Conservation (phyloP, 2,329 filamentous ascomycete species). For the Aspergillus piperis region DNA sequence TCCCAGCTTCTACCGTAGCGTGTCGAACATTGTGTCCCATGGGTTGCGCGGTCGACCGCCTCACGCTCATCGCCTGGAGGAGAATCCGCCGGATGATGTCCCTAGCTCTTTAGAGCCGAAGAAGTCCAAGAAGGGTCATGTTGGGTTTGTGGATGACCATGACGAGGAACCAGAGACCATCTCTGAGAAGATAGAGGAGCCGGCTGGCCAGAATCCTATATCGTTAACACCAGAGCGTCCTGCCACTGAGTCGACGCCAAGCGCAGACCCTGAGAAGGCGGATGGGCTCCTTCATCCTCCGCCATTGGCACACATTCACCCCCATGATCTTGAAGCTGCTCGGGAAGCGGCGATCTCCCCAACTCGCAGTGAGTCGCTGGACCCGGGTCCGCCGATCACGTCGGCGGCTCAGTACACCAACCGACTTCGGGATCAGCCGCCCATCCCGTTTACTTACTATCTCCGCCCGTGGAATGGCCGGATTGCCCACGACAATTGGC, state of each 20-base stretch:
- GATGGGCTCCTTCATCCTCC: constrained; percentile 18
- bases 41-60: constrained; percentile 38
- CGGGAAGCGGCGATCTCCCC: constrained; percentile 26
- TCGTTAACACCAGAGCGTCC: neutral
- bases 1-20: constrained; percentile 35
- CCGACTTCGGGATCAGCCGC: constrained; percentile 65
- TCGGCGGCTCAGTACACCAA: constrained; percentile 64
- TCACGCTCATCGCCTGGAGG: constrained; percentile 22
- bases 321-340: constrained; percentile 34
- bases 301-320: constrained; percentile 8
- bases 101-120: constrained; percentile 20
- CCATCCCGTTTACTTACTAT: constrained; percentile 71
- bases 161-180: constrained; percentile 22
- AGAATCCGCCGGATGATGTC: constrained; percentile 15
- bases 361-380: constrained; percentile 35
- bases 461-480: constrained; percentile 77
- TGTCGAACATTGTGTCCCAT: constrained; percentile 40
- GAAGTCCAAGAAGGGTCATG: constrained; percentile 49
- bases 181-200: constrained; percentile 19
- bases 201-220: constrained; percentile 6
- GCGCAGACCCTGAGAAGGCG: constrained; percentile 18
- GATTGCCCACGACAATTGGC: constrained; percentile 75
- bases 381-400: constrained; percentile 28
- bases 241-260: neutral
- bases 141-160: constrained; percentile 56